Evolutionary conservation across 2,329 filamentous ascomycete genomes (phyloP).

Genomic region (Colletotrichum higginsianum): DNA sequence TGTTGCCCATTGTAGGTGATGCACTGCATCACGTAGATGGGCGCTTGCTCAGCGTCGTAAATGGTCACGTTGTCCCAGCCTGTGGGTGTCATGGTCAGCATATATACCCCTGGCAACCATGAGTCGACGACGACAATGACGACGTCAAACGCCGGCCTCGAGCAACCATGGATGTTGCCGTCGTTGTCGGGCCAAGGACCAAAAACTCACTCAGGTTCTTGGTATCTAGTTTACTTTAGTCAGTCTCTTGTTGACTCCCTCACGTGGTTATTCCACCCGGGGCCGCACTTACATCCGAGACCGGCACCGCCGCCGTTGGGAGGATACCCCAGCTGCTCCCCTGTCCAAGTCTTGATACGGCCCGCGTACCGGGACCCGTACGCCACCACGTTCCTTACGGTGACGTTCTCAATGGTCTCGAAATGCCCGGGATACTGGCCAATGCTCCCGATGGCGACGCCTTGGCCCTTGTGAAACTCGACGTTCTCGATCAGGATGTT

Average conservation of each 20-base stretch:
- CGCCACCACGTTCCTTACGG: too few species aligned
- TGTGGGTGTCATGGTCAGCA: not conserved
- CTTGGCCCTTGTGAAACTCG: too few species aligned
- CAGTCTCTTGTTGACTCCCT: not conserved
- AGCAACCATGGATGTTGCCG: too few species aligned
- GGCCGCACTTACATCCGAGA: not conserved
- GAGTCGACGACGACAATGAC: too few species aligned
- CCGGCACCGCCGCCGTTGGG: conserved; percentile 6
- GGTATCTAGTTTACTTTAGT: not conserved
- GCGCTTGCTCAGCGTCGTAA: conserved; percentile 20
- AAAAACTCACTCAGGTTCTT: conserved; percentile 1
- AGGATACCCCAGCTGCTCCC: conserved; percentile 9
- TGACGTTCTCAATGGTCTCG: too few species aligned
- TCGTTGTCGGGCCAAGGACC: not conserved
- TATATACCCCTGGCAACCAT: not conserved
- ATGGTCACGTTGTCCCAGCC: conserved; percentile 23
- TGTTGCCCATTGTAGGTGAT: conserved; percentile 15
- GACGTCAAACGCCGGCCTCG: too few species aligned
- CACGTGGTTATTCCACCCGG: not conserved
- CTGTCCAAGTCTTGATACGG: conserved; percentile 12
- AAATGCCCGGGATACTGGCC: too few species aligned
- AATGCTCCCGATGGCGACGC: too few species aligned
- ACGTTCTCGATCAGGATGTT: too few species aligned
- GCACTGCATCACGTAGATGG: conserved; percentile 23
- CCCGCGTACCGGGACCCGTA: conserved; percentile 15